Percentiles rank a stretch among this genome's conserved stretches.
Evolutionary conservation across 805 yeast genomes (phyloP).

Genomic region (Candida lessepsii): DNA sequence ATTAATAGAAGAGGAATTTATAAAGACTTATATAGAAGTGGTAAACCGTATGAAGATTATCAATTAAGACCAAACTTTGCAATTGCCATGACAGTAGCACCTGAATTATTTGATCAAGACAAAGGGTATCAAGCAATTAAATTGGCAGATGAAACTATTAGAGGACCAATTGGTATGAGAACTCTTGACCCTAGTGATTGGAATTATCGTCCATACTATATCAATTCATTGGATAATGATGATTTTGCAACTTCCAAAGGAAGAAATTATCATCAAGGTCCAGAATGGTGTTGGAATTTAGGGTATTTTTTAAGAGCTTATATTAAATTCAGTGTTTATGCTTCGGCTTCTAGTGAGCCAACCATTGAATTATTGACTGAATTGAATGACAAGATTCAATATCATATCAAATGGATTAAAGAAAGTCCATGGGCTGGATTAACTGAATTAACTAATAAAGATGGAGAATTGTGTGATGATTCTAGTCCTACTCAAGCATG

Average conservation of each 20-base stretch:
- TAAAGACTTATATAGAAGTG: conserved; percentile 78
- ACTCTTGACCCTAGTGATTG: conserved; percentile 91
- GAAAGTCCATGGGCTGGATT: conserved; percentile 91
- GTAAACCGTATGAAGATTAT: conserved; percentile 90
- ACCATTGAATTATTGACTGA: conserved; percentile 53
- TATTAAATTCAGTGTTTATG: conserved; percentile 46
- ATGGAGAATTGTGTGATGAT: conserved; percentile 77
- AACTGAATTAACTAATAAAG: conserved; percentile 87
- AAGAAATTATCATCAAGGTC: conserved; percentile 97
- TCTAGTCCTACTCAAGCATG: conserved; percentile 97
- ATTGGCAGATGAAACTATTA: conserved; percentile 66
- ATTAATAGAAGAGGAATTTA: conserved; percentile 92
- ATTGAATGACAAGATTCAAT: conserved; percentile 51
- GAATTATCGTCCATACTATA: conserved; percentile 88
- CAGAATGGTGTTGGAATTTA: conserved; percentile 94
- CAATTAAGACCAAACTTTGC: conserved; percentile 91
- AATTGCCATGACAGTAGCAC: conserved; percentile 92
- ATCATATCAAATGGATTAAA: conserved; percentile 66
- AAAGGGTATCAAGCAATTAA: conserved; percentile 64
- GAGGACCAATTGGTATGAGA: conserved; percentile 90
- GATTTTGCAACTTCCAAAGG: conserved; percentile 95
- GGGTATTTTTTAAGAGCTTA: conserved; percentile 88
- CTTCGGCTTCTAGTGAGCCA: conserved; percentile 36
- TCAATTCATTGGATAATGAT: conserved; percentile 71
- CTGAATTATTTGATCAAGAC: conserved; percentile 72